Evolutionary conservation across 2,329 filamentous ascomycete genomes (phyloP).

Genomic region (Hortaea sp.): DNA sequence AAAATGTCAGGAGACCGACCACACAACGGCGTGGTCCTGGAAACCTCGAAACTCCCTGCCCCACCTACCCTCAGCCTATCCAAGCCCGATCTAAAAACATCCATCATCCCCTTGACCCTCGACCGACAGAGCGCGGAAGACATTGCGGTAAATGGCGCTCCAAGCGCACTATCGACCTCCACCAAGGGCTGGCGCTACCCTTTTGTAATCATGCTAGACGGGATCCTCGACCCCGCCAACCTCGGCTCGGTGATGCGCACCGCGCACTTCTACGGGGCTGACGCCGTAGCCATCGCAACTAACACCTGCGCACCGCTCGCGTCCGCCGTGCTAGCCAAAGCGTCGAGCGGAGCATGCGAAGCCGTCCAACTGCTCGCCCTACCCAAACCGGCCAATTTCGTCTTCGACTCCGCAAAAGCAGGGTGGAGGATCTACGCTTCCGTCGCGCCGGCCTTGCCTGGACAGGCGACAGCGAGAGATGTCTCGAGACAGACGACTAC

Average conservation of each 20-base stretch:
- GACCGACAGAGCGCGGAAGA: slow-evolving; percentile 62
- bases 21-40: slow-evolving; percentile 83
- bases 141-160: slow-evolving; percentile 57
- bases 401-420: slow-evolving; percentile 54
- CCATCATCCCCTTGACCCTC: slow-evolving; percentile 41
- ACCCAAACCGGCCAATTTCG: slow-evolving; percentile 56
- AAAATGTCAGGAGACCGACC: slow-evolving; percentile 74
- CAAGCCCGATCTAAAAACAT: slow-evolving; percentile 14
- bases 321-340: slow-evolving; percentile 71
- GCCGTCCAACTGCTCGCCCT: slow-evolving; percentile 64
- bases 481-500: background rate
- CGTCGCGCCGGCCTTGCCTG: slow-evolving; percentile 33
- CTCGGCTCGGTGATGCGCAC: slow-evolving; percentile 81
- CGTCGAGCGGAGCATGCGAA: slow-evolving; percentile 80
- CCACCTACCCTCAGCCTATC: slow-evolving; percentile 24
- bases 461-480: background rate
- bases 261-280: slow-evolving; percentile 81
- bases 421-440: slow-evolving; percentile 83
- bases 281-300: slow-evolving; percentile 68
- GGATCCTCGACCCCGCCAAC: slow-evolving; percentile 74
- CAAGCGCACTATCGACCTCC: slow-evolving; percentile 40
- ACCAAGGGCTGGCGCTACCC: slow-evolving; percentile 47
- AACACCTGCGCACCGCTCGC: slow-evolving; percentile 63
- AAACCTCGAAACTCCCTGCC: slow-evolving; percentile 72
- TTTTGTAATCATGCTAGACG: slow-evolving; percentile 63